Evolutionary conservation across 345 rosid species (phyloP).

Genomic region (Gossypium stocksii): DNA sequence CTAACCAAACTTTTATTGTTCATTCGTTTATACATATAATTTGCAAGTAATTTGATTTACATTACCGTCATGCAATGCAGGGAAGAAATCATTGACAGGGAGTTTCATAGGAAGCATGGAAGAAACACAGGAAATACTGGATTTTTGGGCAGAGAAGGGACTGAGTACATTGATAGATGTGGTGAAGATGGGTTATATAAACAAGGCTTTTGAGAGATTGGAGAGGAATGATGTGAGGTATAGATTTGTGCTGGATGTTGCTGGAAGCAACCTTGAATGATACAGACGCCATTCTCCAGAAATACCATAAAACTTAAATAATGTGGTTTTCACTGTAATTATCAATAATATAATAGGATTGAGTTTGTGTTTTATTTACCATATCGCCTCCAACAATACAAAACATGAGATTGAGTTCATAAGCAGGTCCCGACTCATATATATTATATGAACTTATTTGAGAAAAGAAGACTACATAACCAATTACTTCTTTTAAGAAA

Average conservation of each 20-base stretch:
- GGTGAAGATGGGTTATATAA: constrained; percentile 50
- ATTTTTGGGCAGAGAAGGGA: constrained; percentile 50
- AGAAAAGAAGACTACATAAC: no score
- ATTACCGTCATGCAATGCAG: constrained; percentile 16
- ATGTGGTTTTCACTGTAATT: not conserved
- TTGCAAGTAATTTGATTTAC: not conserved
- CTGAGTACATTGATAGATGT: constrained; percentile 49
- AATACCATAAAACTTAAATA: not conserved
- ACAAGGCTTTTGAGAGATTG: constrained; percentile 54
- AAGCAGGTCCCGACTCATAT: not conserved
- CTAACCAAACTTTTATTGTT: not conserved
- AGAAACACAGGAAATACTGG: constrained; percentile 50
- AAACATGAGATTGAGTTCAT: not conserved
- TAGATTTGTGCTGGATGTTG: constrained; percentile 58
- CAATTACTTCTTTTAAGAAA: no score
- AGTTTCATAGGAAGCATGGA: constrained; percentile 58
- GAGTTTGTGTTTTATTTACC: not conserved
- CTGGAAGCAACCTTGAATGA: constrained; percentile 41
- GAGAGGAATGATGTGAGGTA: constrained; percentile 60
- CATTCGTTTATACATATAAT: not conserved
- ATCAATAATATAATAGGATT: not conserved
- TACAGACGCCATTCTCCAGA: not conserved
- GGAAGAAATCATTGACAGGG: constrained; percentile 53
- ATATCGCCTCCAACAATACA: not conserved
- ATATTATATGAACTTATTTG: no score